Evolutionary conservation across 768 basidiomycete genomes (phyloP).

Genomic region (Leccinum truebloodii): DNA sequence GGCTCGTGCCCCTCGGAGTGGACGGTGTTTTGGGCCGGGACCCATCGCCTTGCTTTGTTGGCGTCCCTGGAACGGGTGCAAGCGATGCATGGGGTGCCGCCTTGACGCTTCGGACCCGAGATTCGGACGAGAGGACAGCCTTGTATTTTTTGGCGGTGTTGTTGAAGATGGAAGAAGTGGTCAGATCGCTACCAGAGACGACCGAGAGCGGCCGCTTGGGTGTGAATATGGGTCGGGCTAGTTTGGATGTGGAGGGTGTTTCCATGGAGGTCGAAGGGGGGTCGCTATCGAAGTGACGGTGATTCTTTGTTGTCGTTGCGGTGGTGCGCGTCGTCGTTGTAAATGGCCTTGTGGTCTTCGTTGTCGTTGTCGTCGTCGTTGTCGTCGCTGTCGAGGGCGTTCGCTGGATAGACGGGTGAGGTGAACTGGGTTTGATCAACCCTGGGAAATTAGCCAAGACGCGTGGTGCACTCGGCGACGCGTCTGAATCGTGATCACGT

Average conservation of each 20-base stretch:
- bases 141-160: conserved; percentile 67
- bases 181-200: conserved; percentile 33
- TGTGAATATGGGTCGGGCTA: conserved; percentile 48
- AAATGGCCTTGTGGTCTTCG: not conserved
- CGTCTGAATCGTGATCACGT: conserved; percentile 36
- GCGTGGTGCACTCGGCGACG: conserved; percentile 21
- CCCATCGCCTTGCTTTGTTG: conserved; percentile 43
- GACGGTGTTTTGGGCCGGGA: conserved; percentile 55
- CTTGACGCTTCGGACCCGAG: conserved; percentile 35
- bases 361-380: not conserved
- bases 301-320: not conserved
- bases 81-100: conserved; percentile 31
- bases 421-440: conserved; percentile 26
- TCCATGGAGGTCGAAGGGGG: conserved; percentile 5
- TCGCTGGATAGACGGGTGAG: not conserved
- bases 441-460: conserved; percentile 31
- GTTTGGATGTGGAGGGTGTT: conserved; percentile 37
- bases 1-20: conserved; percentile 54
- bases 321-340: not conserved
- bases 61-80: conserved; percentile 53
- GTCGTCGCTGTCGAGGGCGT: not conserved
- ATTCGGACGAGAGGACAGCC: conserved; percentile 54
- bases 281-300: conserved; percentile 6
- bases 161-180: conserved; percentile 37
- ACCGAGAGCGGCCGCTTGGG: conserved; percentile 53